Evolutionary conservation across 2,329 filamentous ascomycete species (phyloP).

Genomic region (Zymoseptoria crescenta): DNA sequence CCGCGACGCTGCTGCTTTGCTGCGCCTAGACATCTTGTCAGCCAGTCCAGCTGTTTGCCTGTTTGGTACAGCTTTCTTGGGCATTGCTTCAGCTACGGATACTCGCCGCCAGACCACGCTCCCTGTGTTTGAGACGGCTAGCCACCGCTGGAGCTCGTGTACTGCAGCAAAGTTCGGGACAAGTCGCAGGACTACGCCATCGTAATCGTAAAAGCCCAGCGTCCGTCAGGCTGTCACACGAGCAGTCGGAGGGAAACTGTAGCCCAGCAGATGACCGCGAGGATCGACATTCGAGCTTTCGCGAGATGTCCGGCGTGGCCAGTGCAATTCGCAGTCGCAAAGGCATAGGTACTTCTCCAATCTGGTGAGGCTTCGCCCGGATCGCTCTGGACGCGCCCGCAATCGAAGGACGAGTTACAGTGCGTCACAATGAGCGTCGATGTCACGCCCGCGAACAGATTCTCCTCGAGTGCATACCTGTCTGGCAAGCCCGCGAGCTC

Average conservation of each 20-base stretch:
- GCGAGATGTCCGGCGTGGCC: conserved; percentile 26
- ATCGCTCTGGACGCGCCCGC: not conserved
- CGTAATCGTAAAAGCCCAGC: not conserved
- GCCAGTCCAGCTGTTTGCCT: not conserved
- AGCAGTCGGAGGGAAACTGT: not conserved
- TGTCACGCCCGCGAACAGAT: conserved; percentile 16
- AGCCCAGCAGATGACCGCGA: conserved; percentile 1
- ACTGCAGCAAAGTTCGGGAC: not conserved
- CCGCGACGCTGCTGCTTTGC: not conserved
- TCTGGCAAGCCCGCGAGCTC: conserved; percentile 8
- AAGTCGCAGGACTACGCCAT: not conserved
- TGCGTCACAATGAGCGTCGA: conserved; percentile 25
- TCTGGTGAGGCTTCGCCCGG: conserved; percentile 22
- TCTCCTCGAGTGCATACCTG: conserved; percentile 7
- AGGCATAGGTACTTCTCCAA: conserved; percentile 29
- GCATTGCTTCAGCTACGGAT: not conserved
- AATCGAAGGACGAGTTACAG: not conserved
- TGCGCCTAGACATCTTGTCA: not conserved
- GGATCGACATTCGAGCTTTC: conserved; percentile 8
- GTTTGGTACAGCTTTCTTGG: not conserved
- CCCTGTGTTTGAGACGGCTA: not conserved
- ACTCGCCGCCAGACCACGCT: not conserved
- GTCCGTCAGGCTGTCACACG: not conserved
- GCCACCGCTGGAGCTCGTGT: not conserved
- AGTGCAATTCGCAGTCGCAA: conserved; percentile 26